These are phyloP conservation scores for Magnusiomyces fungicola DNA, from an alignment of 1,139 yeast species.

Conservation along the genomic window DNA sequence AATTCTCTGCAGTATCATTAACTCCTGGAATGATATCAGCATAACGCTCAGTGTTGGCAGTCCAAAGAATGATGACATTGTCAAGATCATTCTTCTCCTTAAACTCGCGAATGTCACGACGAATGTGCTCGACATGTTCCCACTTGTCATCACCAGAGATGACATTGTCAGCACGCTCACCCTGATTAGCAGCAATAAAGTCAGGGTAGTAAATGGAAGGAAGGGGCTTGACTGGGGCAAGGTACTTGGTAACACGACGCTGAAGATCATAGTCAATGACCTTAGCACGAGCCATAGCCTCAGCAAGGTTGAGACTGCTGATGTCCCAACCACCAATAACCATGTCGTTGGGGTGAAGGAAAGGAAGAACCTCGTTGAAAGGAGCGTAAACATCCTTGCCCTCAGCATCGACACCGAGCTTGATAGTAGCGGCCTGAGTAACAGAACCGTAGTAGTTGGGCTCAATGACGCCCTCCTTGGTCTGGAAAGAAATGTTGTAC, in stretches of 20 bases:
- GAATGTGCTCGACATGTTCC: conserved; percentile 82
- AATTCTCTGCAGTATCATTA: conserved; percentile 80
- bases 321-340: conserved; percentile 96
- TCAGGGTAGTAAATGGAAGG: conserved; percentile 91
- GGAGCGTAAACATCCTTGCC: conserved; percentile 93
- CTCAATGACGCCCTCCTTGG: conserved; percentile 69
- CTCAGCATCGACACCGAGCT: conserved; percentile 72
- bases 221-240: conserved; percentile 62
- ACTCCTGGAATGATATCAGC: conserved; percentile 72
- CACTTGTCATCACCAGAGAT: conserved; percentile 69
- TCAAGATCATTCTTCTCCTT: conserved; percentile 68
- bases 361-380: conserved; percentile 80
- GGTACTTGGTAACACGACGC: conserved; percentile 59
- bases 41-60: conserved; percentile 95
- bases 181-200: conserved; percentile 92
- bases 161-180: conserved; percentile 84
- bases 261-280: conserved; percentile 85
- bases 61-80: conserved; percentile 88
- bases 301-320: conserved; percentile 57
- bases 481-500: conserved; percentile 67
- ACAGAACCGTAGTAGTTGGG: conserved; percentile 96
- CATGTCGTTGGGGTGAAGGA: conserved; percentile 84
- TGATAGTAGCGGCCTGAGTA: conserved; percentile 85
- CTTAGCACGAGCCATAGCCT: conserved; percentile 78
- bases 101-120: conserved; percentile 76